Conservation (phyloP, 2,329 filamentous ascomycete genomes). For the Phialophora macrospora region DNA sequence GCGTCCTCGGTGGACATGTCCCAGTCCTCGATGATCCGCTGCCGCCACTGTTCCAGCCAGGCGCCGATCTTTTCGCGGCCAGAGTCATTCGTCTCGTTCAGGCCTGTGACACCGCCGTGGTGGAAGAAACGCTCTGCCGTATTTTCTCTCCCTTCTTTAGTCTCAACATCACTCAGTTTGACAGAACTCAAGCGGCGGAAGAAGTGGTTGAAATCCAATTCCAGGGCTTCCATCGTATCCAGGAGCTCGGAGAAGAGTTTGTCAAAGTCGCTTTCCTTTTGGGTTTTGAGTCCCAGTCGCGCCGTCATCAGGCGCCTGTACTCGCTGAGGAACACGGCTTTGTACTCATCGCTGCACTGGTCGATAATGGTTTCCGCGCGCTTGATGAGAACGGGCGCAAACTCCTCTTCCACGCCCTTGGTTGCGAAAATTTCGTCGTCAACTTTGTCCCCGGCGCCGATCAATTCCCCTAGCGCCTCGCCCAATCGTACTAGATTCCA, state of each 20-base stretch:
- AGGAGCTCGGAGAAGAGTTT: conserved; percentile 79
- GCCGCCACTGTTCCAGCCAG: conserved; percentile 83
- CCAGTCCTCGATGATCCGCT: conserved; percentile 77
- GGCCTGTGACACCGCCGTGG: conserved; percentile 67
- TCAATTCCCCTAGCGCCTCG: conserved; percentile 83
- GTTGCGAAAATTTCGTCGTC: conserved; percentile 73
- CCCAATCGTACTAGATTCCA: conserved; percentile 95
- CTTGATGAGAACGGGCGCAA: conserved; percentile 70
- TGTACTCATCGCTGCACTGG: conserved; percentile 83
- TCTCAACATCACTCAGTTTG: conserved; percentile 65
- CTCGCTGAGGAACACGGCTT: conserved; percentile 81
- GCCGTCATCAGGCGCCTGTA: conserved; percentile 84
- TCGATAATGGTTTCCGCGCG: conserved; percentile 84
- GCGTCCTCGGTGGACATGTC: conserved; percentile 52
- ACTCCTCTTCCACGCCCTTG: conserved; percentile 73
- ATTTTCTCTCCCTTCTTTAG: conserved; percentile 66
- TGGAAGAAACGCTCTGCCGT: conserved; percentile 79
- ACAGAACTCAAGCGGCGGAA: conserved; percentile 78
- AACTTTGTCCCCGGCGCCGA: conserved; percentile 74
- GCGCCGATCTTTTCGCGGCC: conserved; percentile 69
- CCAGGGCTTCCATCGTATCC: conserved; percentile 77
- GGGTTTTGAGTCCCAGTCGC: conserved; percentile 74
- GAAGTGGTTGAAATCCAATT: conserved; percentile 93
- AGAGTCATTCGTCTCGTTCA: conserved; percentile 64
- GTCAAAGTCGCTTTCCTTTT: conserved; percentile 76